phyloP scores from a whole-genome alignment of 1,139 yeast species.

The Nadsonia starkeyi-henricii region DNA sequence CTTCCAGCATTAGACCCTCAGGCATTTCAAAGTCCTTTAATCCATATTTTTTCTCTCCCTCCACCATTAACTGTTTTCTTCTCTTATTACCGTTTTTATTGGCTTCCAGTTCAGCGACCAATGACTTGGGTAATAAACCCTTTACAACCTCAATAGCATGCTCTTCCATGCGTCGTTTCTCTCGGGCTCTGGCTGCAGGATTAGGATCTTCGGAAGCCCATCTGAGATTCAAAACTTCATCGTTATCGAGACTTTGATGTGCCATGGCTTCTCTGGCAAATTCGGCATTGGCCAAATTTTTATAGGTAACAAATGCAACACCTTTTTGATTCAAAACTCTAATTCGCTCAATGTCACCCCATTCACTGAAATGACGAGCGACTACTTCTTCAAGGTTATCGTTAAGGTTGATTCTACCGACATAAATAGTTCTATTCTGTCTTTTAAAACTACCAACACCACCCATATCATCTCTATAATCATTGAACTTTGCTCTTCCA shows the following conservation, averaged over 20 bases:
- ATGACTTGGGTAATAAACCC: conserved; percentile 20
- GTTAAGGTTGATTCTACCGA: conserved; percentile 46
- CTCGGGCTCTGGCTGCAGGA: conserved; percentile 47
- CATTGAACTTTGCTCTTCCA: conserved; percentile 77
- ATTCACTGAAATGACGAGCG: conserved; percentile 48
- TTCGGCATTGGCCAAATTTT: conserved; percentile 62
- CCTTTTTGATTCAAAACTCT: conserved; percentile 48
- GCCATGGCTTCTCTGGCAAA: conserved; percentile 93
- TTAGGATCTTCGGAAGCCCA: conserved; percentile 92
- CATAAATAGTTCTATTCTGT: conserved; percentile 58
- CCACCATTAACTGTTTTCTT: conserved; percentile 4
- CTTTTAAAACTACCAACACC: conserved; percentile 80
- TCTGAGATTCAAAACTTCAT: conserved; percentile 53
- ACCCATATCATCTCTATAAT: conserved; percentile 83
- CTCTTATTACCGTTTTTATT: conserved; percentile 10
- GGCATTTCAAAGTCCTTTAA: not conserved
- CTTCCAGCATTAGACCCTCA: not conserved
- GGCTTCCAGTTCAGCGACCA: conserved; percentile 18
- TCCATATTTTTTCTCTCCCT: conserved; percentile 1
- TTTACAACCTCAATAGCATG: conserved; percentile 28
- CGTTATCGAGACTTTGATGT: conserved; percentile 54
- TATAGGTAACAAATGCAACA: conserved; percentile 69
- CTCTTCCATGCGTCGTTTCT: conserved; percentile 26
- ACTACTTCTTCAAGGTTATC: conserved; percentile 31
- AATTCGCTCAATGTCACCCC: conserved; percentile 62